Evolutionary conservation across 352 stramenopile species (phyloP), one percentile per base, ranked within the genome.

Genomic region (Blastocystis sp.): DNA sequence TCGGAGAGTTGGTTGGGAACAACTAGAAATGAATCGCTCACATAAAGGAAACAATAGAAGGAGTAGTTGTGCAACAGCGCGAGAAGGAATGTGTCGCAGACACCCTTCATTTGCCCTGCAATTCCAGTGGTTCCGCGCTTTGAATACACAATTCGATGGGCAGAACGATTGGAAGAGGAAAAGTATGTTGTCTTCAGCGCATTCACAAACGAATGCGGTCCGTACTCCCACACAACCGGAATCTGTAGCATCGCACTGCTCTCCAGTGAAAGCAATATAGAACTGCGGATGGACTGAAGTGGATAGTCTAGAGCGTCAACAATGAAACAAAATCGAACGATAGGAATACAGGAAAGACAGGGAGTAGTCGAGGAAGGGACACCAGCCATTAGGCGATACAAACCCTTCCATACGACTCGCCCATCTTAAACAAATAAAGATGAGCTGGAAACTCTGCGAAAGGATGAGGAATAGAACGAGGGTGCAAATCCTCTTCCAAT

Each of bases 81-180:
- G n/a, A 62, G 52, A 2, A 81, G 41, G 19, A 81, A 52, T 14
- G 52, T 53, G 65, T 81, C 71, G 61, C 71, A 81, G 14, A 59
- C 71, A 81, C 71, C 41, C 34, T 81, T 81, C 71, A 81, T 81
- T 64, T 81, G 71, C 0, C 52, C 52, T 7, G 71, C 71, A 67
- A 81, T 52, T 66, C 71, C 71, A 9, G 71, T 52, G 21, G 41
- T 66, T 81, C 71, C 71, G 34, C 43, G 43, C n/a, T 81, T 81
- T 43, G 23, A n/a, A 65, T 81, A 81, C 38, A 81, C 71, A 45
- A 81, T 64, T 14, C 52, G 71, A 40, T 81, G 10, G 5, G 1
- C 65, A 19, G 34, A 41, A 21, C 38, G 7, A 21, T 43, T 45
- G 34, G 23, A 45, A 45, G 71, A 81, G 5, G 14, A 14, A 14